Base-by-base conservation (phyloP, 805 yeast species). In the Hermanozyma aechmeae region DNA sequence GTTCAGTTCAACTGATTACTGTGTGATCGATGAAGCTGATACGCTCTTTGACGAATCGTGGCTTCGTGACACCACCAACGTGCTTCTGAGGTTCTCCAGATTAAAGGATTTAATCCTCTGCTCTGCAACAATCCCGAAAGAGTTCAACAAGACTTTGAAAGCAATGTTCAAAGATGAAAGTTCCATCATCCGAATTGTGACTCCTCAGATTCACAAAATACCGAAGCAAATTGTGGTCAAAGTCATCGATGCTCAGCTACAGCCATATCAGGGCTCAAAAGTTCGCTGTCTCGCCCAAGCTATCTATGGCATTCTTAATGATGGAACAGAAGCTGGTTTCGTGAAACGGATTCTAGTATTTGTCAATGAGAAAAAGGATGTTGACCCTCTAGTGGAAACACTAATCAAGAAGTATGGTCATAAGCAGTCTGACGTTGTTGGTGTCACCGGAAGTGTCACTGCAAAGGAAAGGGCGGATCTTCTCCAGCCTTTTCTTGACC, bases 1-100 rank as follows among this genome's bases (percentile, higher is more conserved):
- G 15, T 58, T 72, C 35, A 52, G 52, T 26, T 50, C 58, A 10
- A 73, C 79, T 4, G 63, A 65, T 16, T 79, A 68, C 45, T 63
- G 80, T 25, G 89, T 83, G 2, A 71, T 82, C 10, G 98, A 89
- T 50, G 98, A 89, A 53, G 97, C 98, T 0, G 98, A 89, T 54
- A 81, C 95, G 0, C 58, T 89, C 32, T 68, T 87, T 75, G 95
- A 87, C 48, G 71, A 73, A 29, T 78, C 92, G 0, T 87, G 86
- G 68, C 52, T 76, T 8, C 66, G 67, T 15, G 76, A 73, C 27
- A 82, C 95, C 3, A 67, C 73, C 37, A 51, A 60, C 2, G 69
- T 73, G 2, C 56, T 85, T 10, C 61, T 53, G 27, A 64, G 76
- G 57, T 61, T 71, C 13, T 44, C 56, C 4, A 68, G 71, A 34